Base-by-base conservation (phyloP, 164 flowering plant genomes). In the Amborella trichopoda region DNA sequence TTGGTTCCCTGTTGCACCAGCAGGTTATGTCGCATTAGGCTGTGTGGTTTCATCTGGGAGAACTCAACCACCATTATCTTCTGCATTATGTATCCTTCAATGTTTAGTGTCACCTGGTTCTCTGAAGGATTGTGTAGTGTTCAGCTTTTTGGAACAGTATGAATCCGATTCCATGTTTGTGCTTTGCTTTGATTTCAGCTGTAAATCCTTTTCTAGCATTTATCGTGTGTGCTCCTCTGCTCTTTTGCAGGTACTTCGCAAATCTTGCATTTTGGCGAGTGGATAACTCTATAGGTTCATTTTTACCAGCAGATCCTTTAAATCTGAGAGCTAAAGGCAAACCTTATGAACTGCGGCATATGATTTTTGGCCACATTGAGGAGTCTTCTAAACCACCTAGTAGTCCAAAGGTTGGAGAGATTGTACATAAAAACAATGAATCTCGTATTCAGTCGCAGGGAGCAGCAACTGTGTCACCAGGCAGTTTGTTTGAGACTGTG, bases 1-100 rank as follows among this genome's bases (percentile, higher is more conserved):
- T 50, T 93, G 99, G 99, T 75, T 74, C 48, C 99, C 99, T 62
- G 80, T 70, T 50, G 91, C 99, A 26, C 99, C 99, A 18, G 66
- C 71, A 60, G 96, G 95, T 46, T 93, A 84, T 76, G 81, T 85
- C 52, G 77, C 99, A 37, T 44, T 93, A 50, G 96, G 99, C 34
- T 93, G 99, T 72, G 86, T 93, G 50, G 95, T 72, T 46, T 78
- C 99, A 16, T 53, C 63, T 10, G 95, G 86, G 60, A 69, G 54
- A 44, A 50, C 23, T 12, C 76, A 62, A 47, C 99, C 99, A n/a
- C 66, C 81, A 23, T 46, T 64, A 27, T 72, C 99, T 23, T 74
- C 95, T 58, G 68, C 67, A 23, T 76, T 74, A 56, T 93, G 99
- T 72, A 75, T 88, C 52, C 59, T 52, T 50, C 71, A 88, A 40